A percentile compares a stretch with the other conserved stretches of the same genome.
Evolutionary conservation across 345 rosid species (phyloP).

Genomic region (Lepidium didymum): DNA sequence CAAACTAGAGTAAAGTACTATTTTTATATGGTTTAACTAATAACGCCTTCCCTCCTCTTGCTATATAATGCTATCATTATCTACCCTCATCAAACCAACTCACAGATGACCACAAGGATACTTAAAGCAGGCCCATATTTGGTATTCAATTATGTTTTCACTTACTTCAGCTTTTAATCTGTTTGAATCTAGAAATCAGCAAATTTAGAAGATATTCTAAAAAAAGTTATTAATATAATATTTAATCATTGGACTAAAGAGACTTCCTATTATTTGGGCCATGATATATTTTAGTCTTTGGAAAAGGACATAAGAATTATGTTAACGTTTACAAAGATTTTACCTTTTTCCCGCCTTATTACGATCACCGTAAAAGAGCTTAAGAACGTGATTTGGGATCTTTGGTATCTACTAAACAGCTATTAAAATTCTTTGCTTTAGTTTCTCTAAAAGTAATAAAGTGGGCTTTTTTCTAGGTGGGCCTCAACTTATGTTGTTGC

Average conservation of each 20-base stretch:
- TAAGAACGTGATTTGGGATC: not conserved
- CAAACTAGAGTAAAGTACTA: not conserved
- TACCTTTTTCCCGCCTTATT: not conserved
- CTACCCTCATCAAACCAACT: not conserved
- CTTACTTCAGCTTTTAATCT: not conserved
- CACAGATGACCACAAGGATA: not conserved
- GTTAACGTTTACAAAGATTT: not conserved
- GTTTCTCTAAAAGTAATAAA: slow-evolving; percentile 13
- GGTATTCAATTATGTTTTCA: not conserved
- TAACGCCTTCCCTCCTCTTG: not conserved
- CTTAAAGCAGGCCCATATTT: not conserved
- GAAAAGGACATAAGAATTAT: too few species aligned
- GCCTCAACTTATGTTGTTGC: not conserved
- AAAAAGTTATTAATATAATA: not conserved
- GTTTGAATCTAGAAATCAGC: not conserved
- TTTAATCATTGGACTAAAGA: too few species aligned
- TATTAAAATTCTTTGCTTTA: slow-evolving; percentile 19
- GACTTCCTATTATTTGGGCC: too few species aligned
- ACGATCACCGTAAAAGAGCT: not conserved
- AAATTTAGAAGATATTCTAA: not conserved
- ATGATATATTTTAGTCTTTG: too few species aligned
- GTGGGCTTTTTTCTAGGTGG: slow-evolving; percentile 4
- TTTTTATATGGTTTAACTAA: not conserved
- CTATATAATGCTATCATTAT: not conserved
- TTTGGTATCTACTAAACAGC: not conserved